These are phyloP conservation scores for Pythium scleroteichum DNA, from an alignment of 352 stramenopile genomes.

Conservation along the genomic window DNA sequence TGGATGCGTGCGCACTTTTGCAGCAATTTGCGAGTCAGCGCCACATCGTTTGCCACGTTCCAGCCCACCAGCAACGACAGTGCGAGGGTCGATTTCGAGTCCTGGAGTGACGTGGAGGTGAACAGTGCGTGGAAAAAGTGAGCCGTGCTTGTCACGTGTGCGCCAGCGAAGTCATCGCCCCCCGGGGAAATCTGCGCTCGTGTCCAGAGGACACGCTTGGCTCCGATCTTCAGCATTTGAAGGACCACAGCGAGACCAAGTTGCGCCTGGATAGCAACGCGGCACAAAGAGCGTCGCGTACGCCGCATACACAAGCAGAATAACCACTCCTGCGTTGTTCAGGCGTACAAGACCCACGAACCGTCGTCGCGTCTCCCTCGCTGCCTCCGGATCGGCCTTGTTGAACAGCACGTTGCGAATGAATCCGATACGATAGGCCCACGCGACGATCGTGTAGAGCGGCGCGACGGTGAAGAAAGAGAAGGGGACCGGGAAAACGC, in stretches of 20 bases:
- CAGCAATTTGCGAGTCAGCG: not conserved
- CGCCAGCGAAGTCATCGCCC: slow-evolving; percentile 29
- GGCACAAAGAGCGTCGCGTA: slow-evolving; percentile 35
- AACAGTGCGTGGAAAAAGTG: slow-evolving; percentile 44
- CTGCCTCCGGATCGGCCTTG: not conserved
- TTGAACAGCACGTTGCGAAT: slow-evolving; percentile 3
- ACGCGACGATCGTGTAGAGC: slow-evolving; percentile 23
- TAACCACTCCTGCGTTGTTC: slow-evolving; percentile 5
- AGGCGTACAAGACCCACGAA: slow-evolving; percentile 11
- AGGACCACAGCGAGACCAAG: slow-evolving; percentile 36
- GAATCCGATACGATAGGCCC: slow-evolving; percentile 11
- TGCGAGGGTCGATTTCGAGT: slow-evolving; percentile 35
- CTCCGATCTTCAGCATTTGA: slow-evolving; percentile 25
- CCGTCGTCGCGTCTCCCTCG: not conserved
- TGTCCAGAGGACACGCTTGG: slow-evolving; percentile 14
- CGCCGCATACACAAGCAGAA: slow-evolving; percentile 33
- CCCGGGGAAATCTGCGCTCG: slow-evolving; percentile 19
- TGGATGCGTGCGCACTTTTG: not conserved
- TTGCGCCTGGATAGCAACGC: slow-evolving; percentile 25
- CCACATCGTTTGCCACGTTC: slow-evolving; percentile 25
- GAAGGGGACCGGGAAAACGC: slow-evolving; percentile 37
- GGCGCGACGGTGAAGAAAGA: slow-evolving; percentile 26
- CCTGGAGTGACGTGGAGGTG: slow-evolving; percentile 39
- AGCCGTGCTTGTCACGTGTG: slow-evolving; percentile 11
- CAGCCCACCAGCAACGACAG: slow-evolving; percentile 28